Conservation (phyloP, 225 moss, liverwort and hornwort genomes). For the Antitrichia curtipendula region DNA sequence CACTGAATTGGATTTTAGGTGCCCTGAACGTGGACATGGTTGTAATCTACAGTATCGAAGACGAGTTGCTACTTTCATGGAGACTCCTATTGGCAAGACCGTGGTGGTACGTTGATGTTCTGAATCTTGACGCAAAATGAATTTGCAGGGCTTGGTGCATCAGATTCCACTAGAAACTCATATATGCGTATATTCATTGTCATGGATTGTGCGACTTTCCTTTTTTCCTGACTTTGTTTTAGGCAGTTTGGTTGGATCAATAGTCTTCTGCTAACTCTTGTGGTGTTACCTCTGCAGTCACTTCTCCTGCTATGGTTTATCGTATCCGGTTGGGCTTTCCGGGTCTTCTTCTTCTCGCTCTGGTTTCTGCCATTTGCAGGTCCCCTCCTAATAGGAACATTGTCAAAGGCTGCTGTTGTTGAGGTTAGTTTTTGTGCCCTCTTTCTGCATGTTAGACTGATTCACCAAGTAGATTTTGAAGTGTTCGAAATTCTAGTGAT, state of each 20-base stretch:
- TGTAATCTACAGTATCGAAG: slow-evolving; percentile 62
- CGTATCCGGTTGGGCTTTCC: slow-evolving; percentile 95
- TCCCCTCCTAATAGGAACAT: slow-evolving; percentile 68
- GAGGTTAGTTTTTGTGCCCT: slow-evolving; percentile 37
- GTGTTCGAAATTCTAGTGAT: neutral
- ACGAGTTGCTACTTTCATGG: slow-evolving; percentile 66
- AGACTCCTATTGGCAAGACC: slow-evolving; percentile 83
- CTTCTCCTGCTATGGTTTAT: slow-evolving; percentile 83
- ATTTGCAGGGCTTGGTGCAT: neutral
- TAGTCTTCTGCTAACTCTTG: neutral
- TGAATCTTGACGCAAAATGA: neutral
- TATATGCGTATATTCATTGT: neutral
- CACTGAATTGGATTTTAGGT: neutral
- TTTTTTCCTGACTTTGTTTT: neutral
- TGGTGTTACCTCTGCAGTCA: slow-evolving; percentile 37
- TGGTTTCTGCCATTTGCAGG: slow-evolving; percentile 96
- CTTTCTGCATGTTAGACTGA: neutral
- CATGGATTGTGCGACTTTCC: neutral
- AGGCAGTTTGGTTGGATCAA: neutral
- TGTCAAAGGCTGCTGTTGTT: slow-evolving; percentile 85
- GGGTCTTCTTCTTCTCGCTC: slow-evolving; percentile 83
- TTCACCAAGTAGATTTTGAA: neutral
- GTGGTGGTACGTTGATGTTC: slow-evolving; percentile 42
- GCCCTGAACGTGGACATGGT: slow-evolving; percentile 4
- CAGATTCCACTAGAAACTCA: neutral